These are phyloP conservation scores for Phellopilus nigrolimitatus DNA, from an alignment of 1,284 basidiomycete species.

Conservation along the genomic window DNA sequence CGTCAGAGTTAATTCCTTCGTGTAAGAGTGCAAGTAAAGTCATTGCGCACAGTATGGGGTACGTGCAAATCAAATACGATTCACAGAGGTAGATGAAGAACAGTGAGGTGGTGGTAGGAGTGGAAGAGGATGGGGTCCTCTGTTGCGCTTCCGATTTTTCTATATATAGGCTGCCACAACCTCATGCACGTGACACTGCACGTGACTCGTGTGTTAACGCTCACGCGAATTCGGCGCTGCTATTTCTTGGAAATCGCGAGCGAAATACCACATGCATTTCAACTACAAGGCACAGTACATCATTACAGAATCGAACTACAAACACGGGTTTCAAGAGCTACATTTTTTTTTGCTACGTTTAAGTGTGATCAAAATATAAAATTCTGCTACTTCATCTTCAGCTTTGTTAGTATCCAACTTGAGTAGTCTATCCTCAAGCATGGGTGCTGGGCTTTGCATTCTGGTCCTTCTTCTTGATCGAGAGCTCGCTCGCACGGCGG, in stretches of 20 bases:
- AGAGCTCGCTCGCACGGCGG: constrained; percentile 64
- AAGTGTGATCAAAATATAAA: no score
- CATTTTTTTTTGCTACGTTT: not conserved
- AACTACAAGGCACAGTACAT: not conserved
- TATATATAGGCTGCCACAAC: constrained; percentile 13
- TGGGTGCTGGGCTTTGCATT: constrained; percentile 4
- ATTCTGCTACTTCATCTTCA: not conserved
- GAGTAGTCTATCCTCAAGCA: not conserved
- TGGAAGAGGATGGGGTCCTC: constrained; percentile 5
- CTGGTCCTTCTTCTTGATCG: constrained; percentile 27
- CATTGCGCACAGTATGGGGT: constrained; percentile 3
- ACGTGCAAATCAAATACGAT: constrained; percentile 7
- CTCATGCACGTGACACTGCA: constrained; percentile 9
- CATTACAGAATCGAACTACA: not conserved
- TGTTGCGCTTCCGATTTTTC: constrained; percentile 1
- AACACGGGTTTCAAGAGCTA: not conserved
- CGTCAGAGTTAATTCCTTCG: constrained; percentile 6
- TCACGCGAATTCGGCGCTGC: no score
- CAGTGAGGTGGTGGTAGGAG: constrained; percentile 14
- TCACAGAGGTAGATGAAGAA: constrained; percentile 2
- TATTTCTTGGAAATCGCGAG: no score
- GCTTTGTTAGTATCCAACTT: not conserved
- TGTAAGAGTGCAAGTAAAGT: not conserved
- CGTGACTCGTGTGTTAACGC: no score
- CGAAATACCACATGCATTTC: no score